A percentile compares a stretch with the other conserved stretches of the same genome.
Conservation (phyloP, 1,284 basidiomycete species). For the Pyrrhoderma lamaoense region DNA sequence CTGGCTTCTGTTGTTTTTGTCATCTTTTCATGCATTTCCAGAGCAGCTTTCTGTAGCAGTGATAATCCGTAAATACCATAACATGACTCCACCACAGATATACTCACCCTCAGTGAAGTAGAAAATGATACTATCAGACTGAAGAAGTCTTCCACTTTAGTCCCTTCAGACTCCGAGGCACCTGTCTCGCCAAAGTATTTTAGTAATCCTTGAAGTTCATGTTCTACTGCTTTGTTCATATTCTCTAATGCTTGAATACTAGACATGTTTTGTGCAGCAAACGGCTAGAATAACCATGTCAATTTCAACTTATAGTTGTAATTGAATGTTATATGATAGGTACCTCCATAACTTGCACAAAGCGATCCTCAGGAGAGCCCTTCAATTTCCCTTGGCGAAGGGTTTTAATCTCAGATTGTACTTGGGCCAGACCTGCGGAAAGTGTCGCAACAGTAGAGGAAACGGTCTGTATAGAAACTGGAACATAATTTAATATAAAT, state of each 20-base stretch:
- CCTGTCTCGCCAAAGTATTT: slow-evolving; percentile 66
- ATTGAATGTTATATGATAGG: slow-evolving; percentile 14
- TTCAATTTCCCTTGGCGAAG: slow-evolving; percentile 30
- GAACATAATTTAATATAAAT: background rate
- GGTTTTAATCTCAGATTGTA: slow-evolving; percentile 49
- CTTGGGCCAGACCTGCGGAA: slow-evolving; percentile 48
- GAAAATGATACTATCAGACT: slow-evolving; percentile 68
- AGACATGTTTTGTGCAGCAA: slow-evolving; percentile 41
- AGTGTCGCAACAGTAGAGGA: slow-evolving; percentile 53
- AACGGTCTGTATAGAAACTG: slow-evolving; percentile 67
- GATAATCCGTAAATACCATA: background rate
- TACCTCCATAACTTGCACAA: slow-evolving; percentile 62
- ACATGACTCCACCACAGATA: slow-evolving; percentile 1
- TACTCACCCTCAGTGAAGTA: slow-evolving; percentile 54
- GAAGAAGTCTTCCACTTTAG: slow-evolving; percentile 78
- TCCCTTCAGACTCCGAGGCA: slow-evolving; percentile 40
- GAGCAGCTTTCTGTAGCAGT: slow-evolving; percentile 58
- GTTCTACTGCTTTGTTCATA: slow-evolving; percentile 50
- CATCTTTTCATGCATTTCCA: slow-evolving; percentile 59
- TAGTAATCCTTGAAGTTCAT: slow-evolving; percentile 52
- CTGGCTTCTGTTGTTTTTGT: slow-evolving; percentile 25
- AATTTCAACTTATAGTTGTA: background rate
- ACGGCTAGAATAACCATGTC: slow-evolving; percentile 39
- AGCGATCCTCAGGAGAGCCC: slow-evolving; percentile 45
- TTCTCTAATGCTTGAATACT: slow-evolving; percentile 58